A percentile compares a stretch with the other conserved stretches of the same genome.
Conservation (phyloP, 306 rosid genomes). For the Quercus aquifolioides region DNA sequence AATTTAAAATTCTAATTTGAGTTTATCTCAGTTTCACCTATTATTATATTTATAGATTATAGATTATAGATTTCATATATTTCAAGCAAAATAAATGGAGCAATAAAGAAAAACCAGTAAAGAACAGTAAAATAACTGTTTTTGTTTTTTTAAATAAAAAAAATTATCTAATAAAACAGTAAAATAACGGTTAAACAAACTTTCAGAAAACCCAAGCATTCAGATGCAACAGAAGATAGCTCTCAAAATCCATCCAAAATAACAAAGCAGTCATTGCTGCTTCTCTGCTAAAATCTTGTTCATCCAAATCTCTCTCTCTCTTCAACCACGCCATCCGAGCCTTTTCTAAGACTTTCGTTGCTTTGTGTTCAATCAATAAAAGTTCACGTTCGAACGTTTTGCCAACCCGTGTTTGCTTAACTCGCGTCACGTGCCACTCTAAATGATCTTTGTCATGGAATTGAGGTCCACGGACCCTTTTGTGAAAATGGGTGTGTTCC, state of each 20-base stretch:
- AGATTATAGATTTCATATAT: too few species aligned
- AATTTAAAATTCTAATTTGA: too few species aligned
- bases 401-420: constrained; percentile 11
- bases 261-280: constrained; percentile 23
- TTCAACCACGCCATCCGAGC: neutral
- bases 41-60: too few species aligned
- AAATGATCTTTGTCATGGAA: neutral
- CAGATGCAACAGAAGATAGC: neutral
- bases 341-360: neutral
- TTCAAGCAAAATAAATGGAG: too few species aligned
- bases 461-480: constrained; percentile 23
- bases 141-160: too few species aligned
- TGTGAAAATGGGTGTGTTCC: constrained; percentile 14
- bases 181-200: neutral
- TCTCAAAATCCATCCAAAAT: constrained; percentile 10
- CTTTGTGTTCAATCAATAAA: neutral
- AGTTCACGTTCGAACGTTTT: constrained; percentile 6
- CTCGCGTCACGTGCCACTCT: constrained; percentile 8
- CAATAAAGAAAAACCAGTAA: neutral
- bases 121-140: neutral
- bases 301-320: neutral
- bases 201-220: neutral
- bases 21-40: rapidly evolving
- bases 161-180: too few species aligned
- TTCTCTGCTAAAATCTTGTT: constrained; percentile 15